Conservation (phyloP, 352 stramenopile genomes). For the Pythium insidiosum region DNA sequence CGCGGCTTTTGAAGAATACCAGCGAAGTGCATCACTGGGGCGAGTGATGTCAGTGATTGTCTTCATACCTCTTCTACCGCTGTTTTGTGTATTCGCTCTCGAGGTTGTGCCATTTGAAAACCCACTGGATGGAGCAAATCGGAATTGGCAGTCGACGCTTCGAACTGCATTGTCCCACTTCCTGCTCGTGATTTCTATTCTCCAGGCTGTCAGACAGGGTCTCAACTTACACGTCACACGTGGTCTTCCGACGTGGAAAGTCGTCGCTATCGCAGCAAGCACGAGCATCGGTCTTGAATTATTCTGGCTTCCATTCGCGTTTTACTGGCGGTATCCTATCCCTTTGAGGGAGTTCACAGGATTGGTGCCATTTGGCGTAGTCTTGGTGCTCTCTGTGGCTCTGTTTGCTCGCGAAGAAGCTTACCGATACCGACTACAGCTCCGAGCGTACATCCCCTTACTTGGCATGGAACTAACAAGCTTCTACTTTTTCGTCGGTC, state of each 20-base stretch:
- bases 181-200: conserved; percentile 1
- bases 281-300: not conserved
- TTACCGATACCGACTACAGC: too few relatives aligned
- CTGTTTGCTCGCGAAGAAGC: too few relatives aligned
- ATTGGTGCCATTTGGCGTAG: not conserved
- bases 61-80: not conserved
- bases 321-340: conserved; percentile 7
- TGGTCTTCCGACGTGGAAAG: too few relatives aligned
- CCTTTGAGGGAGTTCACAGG: conserved; percentile 4
- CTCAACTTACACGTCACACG: too few relatives aligned
- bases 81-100: not conserved
- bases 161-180: not conserved
- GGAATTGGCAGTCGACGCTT: not conserved
- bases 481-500: conserved; percentile 8
- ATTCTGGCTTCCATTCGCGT: conserved; percentile 2
- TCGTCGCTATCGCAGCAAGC: conserved; percentile 1
- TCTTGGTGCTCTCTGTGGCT: too few relatives aligned
- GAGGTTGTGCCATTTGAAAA: conserved; percentile 2
- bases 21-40: not conserved
- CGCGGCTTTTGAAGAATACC: conserved; percentile 8
- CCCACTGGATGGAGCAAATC: not conserved
- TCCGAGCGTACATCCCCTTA: conserved; percentile 7
- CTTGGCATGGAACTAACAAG: conserved; percentile 1
- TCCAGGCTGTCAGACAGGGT: conserved; percentile 4
- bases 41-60: conserved; percentile 3